Base-by-base conservation (phyloP, 2,329 filamentous ascomycete genomes). In the Penicillium sp. region DNA sequence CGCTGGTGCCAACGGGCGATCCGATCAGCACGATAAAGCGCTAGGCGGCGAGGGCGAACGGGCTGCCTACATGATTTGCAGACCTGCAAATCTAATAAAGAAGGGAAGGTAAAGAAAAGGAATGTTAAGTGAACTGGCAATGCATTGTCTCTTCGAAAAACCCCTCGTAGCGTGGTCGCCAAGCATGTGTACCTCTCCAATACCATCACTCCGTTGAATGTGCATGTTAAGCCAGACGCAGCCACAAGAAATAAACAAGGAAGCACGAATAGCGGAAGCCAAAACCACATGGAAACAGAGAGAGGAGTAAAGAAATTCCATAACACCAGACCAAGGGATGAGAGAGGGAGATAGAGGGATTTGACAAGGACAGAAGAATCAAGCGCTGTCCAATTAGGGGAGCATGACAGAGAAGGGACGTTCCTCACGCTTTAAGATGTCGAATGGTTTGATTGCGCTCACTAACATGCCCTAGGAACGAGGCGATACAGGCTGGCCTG, bases 341-440 rank as follows among this genome's bases (percentile, higher is more conserved):
- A 61, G 56, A 54, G 51, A 35, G 47, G 6, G 28, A n/a, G 3
- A 14, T 35, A 49, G 45, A 58, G 42, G 63, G 11, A 73, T 71
- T 15, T 84, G 81, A 82, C 74, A 87, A 45, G 76, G 85, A n/a
- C 63, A 86, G 88, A 65, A 85, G 88, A 70, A 85, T 62, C 56
- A 58, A 64, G 60, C 62, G 68, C 63, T 69, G 59, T 72, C 66
- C 67, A 69, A 64, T 68, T 12, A 63, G 68, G 58, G 61, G 57
- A 67, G 64, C 59, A 68, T 60, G 31, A 31, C 31, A 59, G 66
- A 61, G 59, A 67, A 55, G 20, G 59, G 54, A 59, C 59, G 57
- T 54, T 57, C 53, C 64, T 62, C 61, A 64, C 59, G 62, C 62
- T 71, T 64, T 67, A 68, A 68, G 61, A 61, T 53, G 62, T 64